These are phyloP conservation scores for Acacia melanoxylon DNA, from an alignment of 306 rosid genomes.

Conservation along the genomic window DNA sequence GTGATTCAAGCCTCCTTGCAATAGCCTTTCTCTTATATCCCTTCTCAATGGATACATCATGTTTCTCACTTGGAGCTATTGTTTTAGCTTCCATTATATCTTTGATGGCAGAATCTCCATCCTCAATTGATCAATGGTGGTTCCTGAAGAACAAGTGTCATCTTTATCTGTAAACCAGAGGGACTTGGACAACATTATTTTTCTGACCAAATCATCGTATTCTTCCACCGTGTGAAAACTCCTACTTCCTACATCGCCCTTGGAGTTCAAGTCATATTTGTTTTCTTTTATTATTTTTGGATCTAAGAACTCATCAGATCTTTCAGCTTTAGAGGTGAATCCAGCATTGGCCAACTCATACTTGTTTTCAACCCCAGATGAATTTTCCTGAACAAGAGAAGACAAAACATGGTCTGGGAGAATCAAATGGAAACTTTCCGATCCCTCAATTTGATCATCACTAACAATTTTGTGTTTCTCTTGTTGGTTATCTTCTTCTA, in stretches of 20 bases:
- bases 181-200: slow-evolving; percentile 19
- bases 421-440: slow-evolving; percentile 46
- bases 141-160: slow-evolving; percentile 20
- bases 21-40: slow-evolving; percentile 46
- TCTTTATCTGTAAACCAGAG: slow-evolving; percentile 17
- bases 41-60: slow-evolving; percentile 17
- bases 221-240: slow-evolving; percentile 60
- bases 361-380: slow-evolving; percentile 30
- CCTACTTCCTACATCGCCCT: slow-evolving; percentile 14
- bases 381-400: slow-evolving; percentile 34
- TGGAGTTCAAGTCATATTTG: neutral
- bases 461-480: slow-evolving; percentile 12
- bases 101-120: slow-evolving; percentile 26
- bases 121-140: slow-evolving; percentile 10
- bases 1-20: slow-evolving; percentile 47
- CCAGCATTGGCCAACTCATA: neutral
- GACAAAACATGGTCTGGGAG: slow-evolving; percentile 29
- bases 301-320: neutral
- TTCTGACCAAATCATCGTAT: slow-evolving; percentile 39
- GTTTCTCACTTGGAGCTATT: slow-evolving; percentile 25
- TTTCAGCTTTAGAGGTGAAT: neutral
- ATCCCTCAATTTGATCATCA: slow-evolving; percentile 26
- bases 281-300: neutral
- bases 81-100: slow-evolving; percentile 1
- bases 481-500: neutral